Conservation (phyloP, 305 asterid species). For the Rubia tinctorum region DNA sequence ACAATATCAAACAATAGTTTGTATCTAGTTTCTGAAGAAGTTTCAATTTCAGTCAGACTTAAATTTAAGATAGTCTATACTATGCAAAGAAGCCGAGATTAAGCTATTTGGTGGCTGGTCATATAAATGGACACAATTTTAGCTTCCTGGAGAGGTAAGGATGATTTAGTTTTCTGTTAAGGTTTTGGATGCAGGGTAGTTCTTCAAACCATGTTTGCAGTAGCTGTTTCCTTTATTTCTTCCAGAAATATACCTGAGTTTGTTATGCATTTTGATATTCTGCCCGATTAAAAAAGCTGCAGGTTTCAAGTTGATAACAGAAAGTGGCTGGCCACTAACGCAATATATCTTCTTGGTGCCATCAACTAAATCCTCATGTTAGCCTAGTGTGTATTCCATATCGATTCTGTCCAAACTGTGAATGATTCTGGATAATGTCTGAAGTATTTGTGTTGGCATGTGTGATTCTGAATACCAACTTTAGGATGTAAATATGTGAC, state of each 20-base stretch:
- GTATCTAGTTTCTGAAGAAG: neutral
- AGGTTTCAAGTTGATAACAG: neutral
- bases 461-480: neutral
- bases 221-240: neutral
- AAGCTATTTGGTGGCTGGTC: neutral
- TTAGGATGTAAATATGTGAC: neutral
- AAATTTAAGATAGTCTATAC: neutral
- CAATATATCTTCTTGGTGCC: neutral
- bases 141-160: neutral
- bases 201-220: neutral
- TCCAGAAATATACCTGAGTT: neutral
- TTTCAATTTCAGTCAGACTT: neutral
- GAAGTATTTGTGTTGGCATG: neutral
- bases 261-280: neutral
- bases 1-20: neutral
- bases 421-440: neutral
- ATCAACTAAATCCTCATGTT: too few relatives aligned
- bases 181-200: neutral
- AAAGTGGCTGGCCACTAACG: neutral
- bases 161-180: neutral
- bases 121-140: neutral
- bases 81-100: too few relatives aligned
- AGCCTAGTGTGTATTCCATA: neutral
- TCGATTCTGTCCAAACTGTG: neutral
- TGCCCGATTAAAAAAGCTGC: neutral